Base-by-base conservation (phyloP, 805 yeast genomes). In the Wickerhamiella azymoides region DNA sequence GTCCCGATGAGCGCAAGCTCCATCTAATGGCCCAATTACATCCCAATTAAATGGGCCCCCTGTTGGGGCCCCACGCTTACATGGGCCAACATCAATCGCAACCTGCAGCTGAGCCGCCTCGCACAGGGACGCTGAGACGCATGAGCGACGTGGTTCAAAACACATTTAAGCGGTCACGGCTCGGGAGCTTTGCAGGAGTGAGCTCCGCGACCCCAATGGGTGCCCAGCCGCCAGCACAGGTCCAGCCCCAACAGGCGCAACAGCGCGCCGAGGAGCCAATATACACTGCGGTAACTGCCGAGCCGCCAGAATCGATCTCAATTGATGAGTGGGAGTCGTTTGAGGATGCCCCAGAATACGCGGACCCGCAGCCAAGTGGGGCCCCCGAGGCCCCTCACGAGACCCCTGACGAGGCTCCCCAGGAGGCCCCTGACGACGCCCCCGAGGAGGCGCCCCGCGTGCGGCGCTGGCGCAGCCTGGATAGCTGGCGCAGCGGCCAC, bases 131-230 rank as follows among this genome's bases (percentile, higher is more conserved):
- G 11, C 18, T 40, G 17, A 37, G 43, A 5, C n/a, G 43, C 5
- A n/a, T 40, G 28, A 40, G 43, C 28, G 36, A 32, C 14, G 24
- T 25, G 18, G 43, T 40, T 10, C 43, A 40, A 17, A 35, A 35
- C 13, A 17, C 27, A 7, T 40, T 40, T 27, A 40, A 40, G n/a
- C 16, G 35, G 16, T 30, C 41, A 17, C 41, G 41, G n/a, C 41
- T 32, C 7, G 41, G 35, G 11, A 39, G 35, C n/a, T 32, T 13
- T 1, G 35, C 28, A n/a, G 41, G 16, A 10, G 19, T 24, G 11
- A 35, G 26, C 6, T 24, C 30, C 35, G 35, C 6, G 11, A 25
- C 16, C 41, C n/a, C 19, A 16, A 8, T 10, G 11, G n/a, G 2
- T 10, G 10, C 17, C 2, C 11, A 24, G 30, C 13, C 5, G 16